Conservation (phyloP, 805 yeast genomes). For the Sporopachydermia lactativora region DNA sequence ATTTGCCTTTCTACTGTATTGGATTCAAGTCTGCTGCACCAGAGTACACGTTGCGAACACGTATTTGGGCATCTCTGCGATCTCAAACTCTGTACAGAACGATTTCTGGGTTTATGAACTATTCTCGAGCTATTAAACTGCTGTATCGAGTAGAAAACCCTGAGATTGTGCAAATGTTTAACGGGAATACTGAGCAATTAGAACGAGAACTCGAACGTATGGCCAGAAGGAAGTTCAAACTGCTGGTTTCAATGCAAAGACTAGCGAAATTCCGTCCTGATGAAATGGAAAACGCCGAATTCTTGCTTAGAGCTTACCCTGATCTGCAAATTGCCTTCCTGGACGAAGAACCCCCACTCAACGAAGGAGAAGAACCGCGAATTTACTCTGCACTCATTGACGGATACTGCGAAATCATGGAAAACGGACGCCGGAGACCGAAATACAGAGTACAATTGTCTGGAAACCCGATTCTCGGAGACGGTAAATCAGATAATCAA, state of each 20-base stretch:
- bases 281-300: slow-evolving; percentile 70
- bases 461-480: slow-evolving; percentile 75
- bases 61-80: slow-evolving; percentile 79
- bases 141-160: slow-evolving; percentile 56
- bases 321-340: slow-evolving; percentile 36
- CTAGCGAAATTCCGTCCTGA: slow-evolving; percentile 56
- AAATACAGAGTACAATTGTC: slow-evolving; percentile 51
- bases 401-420: slow-evolving; percentile 48
- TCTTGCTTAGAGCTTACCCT: slow-evolving; percentile 71
- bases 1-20: slow-evolving; percentile 54
- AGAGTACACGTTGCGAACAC: slow-evolving; percentile 50
- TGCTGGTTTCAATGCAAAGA: slow-evolving; percentile 80
- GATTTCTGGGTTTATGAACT: slow-evolving; percentile 72
- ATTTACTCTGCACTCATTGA: slow-evolving; percentile 55
- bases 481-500: slow-evolving; percentile 77
- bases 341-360: slow-evolving; percentile 25
- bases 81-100: slow-evolving; percentile 79
- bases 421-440: slow-evolving; percentile 44
- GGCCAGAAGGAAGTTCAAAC: slow-evolving; percentile 74
- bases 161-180: slow-evolving; percentile 88
- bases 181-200: slow-evolving; percentile 93
- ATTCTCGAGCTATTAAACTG: slow-evolving; percentile 56
- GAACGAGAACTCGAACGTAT: slow-evolving; percentile 25
- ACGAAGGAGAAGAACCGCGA: slow-evolving; percentile 29
- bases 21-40: slow-evolving; percentile 61